Percentiles rank a stretch among this genome's conserved stretches.
Evolutionary conservation across 495 filamentous ascomycete genomes (phyloP).

Genomic region (Evansstolkia leycettana): DNA sequence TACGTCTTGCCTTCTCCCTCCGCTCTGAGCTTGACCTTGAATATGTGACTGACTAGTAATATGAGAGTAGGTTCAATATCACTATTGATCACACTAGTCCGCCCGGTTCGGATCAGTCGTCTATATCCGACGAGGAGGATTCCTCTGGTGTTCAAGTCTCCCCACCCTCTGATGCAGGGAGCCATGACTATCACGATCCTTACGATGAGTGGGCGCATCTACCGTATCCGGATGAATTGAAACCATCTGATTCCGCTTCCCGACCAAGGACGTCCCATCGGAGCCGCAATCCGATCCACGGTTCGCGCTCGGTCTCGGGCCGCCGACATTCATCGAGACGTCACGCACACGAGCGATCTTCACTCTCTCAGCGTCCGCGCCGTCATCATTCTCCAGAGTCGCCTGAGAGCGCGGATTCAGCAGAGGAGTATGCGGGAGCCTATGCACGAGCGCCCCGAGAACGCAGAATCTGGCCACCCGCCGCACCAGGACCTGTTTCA

Average conservation of each 20-base stretch:
- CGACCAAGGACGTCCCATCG: conserved; percentile 42
- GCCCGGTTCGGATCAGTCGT: conserved; percentile 31
- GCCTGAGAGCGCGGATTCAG: conserved; percentile 41
- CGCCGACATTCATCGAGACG: conserved; percentile 30
- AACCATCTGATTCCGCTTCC: conserved; percentile 76
- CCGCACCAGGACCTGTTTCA: conserved; percentile 15
- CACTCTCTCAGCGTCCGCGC: conserved; percentile 25
- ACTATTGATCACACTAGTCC: conserved; percentile 29
- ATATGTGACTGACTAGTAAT: conserved; percentile 5
- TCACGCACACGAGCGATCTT: conserved; percentile 24
- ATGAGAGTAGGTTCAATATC: conserved; percentile 32
- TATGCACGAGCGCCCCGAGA: conserved; percentile 26
- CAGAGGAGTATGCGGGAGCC: conserved; percentile 30
- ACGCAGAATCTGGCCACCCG: conserved; percentile 22
- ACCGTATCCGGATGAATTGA: conserved; percentile 52
- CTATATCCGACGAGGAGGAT: conserved; percentile 39
- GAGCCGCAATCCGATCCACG: conserved; percentile 21
- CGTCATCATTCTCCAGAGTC: conserved; percentile 39
- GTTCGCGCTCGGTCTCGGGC: conserved; percentile 28
- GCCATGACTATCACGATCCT: conserved; percentile 35
- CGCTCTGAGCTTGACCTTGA: neutral
- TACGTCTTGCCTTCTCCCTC: neutral
- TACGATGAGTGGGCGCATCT: conserved; percentile 42
- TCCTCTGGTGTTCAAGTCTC: conserved; percentile 41
- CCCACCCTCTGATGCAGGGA: conserved; percentile 31